Evolutionary conservation across 2,329 filamentous ascomycete species (phyloP).

Genomic region (Aspergillus eucalypticola): DNA sequence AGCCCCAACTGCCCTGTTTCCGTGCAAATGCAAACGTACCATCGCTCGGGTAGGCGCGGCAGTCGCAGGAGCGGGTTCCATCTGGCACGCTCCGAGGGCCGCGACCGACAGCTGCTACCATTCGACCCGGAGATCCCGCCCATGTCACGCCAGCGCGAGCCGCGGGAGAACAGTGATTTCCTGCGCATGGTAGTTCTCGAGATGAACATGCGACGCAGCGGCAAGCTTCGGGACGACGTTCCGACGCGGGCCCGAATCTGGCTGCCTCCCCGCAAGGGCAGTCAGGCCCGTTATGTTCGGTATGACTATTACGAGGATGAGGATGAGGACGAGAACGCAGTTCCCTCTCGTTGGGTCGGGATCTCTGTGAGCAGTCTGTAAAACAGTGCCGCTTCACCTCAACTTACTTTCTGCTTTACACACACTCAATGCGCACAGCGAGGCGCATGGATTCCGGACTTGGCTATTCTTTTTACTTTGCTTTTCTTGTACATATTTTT

Average conservation of each 20-base stretch:
- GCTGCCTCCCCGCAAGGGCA: constrained; percentile 56
- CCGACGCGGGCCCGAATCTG: constrained; percentile 60
- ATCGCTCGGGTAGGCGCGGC: constrained; percentile 35
- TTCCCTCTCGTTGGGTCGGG: constrained; percentile 34
- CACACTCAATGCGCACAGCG: constrained; percentile 7
- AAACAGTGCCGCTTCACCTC: not conserved
- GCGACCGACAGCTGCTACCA: constrained; percentile 38
- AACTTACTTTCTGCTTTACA: constrained; percentile 1
- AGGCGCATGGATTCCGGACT: constrained; percentile 9
- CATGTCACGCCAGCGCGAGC: constrained; percentile 59
- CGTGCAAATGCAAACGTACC: constrained; percentile 65
- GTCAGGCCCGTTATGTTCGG: constrained; percentile 13
- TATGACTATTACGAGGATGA: constrained; percentile 21
- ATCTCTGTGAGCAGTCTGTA: constrained; percentile 23
- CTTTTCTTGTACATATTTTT: constrained; percentile 2
- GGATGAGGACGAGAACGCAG: constrained; percentile 21
- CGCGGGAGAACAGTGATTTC: constrained; percentile 65
- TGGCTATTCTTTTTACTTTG: not conserved
- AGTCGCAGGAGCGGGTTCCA: constrained; percentile 33
- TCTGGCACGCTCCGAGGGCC: constrained; percentile 47
- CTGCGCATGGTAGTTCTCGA: constrained; percentile 65
- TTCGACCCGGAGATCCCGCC: constrained; percentile 42
- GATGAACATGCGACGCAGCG: constrained; percentile 67
- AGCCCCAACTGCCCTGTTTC: constrained; percentile 50
- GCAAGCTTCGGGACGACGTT: constrained; percentile 59